Percentiles rank a stretch among this genome's conserved stretches.
phyloP scores from a whole-genome alignment of 129 eudicot genomes.

The Lonicera japonica region DNA sequence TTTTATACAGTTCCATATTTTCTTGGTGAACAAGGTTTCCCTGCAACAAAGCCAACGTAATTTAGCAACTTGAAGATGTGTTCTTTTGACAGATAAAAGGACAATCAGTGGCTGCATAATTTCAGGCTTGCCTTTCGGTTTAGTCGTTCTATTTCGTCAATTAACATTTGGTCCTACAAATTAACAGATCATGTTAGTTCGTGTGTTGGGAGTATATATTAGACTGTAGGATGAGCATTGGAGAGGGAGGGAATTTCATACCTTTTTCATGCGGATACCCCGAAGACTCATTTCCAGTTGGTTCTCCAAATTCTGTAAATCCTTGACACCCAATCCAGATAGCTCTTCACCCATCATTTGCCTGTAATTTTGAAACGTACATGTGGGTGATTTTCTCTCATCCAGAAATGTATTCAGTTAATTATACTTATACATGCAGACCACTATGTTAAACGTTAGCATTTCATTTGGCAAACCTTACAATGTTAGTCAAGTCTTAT shows the following conservation, averaged over 20 bases:
- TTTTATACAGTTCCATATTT: conserved; percentile 42
- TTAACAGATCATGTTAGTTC: not conserved
- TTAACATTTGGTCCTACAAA: conserved; percentile 53
- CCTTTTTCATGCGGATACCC: conserved; percentile 66
- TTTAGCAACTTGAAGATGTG: not conserved
- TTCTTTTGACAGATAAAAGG: not conserved
- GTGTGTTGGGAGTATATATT: not conserved
- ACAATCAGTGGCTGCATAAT: not conserved
- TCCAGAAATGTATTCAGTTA: not conserved
- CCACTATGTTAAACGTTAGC: not conserved
- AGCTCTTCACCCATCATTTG: conserved; percentile 82
- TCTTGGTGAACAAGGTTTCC: conserved; percentile 55
- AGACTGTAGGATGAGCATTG: not conserved
- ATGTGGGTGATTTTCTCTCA: not conserved
- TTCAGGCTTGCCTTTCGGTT: conserved; percentile 37
- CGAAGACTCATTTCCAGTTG: conserved; percentile 72
- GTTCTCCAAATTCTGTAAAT: conserved; percentile 64
- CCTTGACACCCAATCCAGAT: conserved; percentile 66
- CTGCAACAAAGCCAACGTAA: conserved; percentile 20
- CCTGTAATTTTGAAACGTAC: conserved; percentile 30
- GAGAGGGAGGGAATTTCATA: conserved; percentile 13
- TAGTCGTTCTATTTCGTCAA: conserved; percentile 58
- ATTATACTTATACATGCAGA: not conserved
- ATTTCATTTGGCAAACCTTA: no score
- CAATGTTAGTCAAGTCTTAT: no score